Conservation (phyloP, 2,329 filamentous ascomycete genomes). For the Fusarium ramigenum region DNA sequence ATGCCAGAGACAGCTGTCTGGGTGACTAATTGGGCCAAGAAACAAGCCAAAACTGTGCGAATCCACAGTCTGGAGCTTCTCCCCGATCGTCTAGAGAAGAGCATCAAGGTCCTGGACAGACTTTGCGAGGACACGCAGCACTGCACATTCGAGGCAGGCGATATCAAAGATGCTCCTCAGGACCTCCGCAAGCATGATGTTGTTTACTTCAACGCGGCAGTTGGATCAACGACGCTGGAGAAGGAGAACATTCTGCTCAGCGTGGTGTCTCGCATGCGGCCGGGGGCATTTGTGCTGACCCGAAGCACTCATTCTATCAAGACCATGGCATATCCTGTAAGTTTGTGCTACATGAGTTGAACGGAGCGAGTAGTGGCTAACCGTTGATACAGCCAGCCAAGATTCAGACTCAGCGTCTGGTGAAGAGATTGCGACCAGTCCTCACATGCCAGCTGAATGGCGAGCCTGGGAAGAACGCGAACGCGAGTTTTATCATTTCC, state of each 20-base stretch:
- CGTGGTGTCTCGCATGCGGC: not conserved
- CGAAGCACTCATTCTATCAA: not conserved
- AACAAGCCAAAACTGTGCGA: not conserved
- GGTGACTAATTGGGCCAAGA: not conserved
- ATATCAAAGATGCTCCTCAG: not conserved
- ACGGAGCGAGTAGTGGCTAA: not conserved
- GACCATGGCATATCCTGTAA: not conserved
- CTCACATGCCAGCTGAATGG: not conserved
- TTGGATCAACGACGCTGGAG: not conserved
- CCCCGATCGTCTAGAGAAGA: not conserved
- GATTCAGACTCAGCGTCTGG: not conserved
- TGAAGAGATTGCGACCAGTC: not conserved
- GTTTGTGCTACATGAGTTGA: not conserved
- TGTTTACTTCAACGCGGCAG: not conserved
- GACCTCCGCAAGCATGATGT: not conserved
- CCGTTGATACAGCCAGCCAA: not conserved
- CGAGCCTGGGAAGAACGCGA: not conserved
- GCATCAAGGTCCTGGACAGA: not conserved
- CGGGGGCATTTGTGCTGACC: not conserved
- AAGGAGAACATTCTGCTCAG: not conserved
- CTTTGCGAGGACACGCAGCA: not conserved
- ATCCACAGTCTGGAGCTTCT: not conserved
- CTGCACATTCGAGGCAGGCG: not conserved
- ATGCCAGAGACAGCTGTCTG: not conserved
- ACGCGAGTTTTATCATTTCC: not conserved